Conservation (phyloP, 1,139 yeast genomes). For the Candida frijolesensis region DNA sequence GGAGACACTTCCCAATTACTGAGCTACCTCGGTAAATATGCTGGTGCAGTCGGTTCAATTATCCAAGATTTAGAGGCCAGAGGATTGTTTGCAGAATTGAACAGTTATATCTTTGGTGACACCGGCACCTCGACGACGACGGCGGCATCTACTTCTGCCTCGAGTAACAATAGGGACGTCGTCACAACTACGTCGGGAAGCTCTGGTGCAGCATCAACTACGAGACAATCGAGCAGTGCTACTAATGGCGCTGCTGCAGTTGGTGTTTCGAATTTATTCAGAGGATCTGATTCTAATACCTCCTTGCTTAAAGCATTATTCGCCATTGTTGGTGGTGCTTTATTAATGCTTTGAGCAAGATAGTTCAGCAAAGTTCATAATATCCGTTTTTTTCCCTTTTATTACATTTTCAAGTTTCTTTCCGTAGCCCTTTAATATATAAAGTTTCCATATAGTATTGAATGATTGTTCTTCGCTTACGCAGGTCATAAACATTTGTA, state of each 20-base stretch:
- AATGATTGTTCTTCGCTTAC: too few species aligned
- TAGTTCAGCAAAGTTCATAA: background rate
- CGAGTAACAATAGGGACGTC: constrained; percentile 7
- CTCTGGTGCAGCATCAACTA: constrained; percentile 6
- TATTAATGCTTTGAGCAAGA: constrained; percentile 7
- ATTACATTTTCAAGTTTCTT: background rate
- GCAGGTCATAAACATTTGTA: too few species aligned
- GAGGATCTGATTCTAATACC: constrained; percentile 11
- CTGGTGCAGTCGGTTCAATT: constrained; percentile 33
- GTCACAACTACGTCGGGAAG: constrained; percentile 10
- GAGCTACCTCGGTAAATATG: constrained; percentile 29
- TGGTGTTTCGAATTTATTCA: background rate
- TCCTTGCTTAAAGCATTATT: constrained; percentile 20
- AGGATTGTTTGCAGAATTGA: constrained; percentile 45
- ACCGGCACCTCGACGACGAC: constrained; percentile 19
- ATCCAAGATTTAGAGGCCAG: constrained; percentile 36
- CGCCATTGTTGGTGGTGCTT: constrained; percentile 24
- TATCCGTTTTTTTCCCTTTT: background rate
- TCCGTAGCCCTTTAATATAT: background rate
- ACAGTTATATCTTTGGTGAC: constrained; percentile 36
- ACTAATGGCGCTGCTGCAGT: constrained; percentile 15
- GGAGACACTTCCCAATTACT: constrained; percentile 17
- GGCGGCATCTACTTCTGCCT: constrained; percentile 8
- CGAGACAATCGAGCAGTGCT: constrained; percentile 12
- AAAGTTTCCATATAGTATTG: background rate